A percentile compares a stretch with the other conserved stretches of the same genome.
Evolutionary conservation across 2,329 filamentous ascomycete genomes (phyloP).

Genomic region (Penicillium sp.): DNA sequence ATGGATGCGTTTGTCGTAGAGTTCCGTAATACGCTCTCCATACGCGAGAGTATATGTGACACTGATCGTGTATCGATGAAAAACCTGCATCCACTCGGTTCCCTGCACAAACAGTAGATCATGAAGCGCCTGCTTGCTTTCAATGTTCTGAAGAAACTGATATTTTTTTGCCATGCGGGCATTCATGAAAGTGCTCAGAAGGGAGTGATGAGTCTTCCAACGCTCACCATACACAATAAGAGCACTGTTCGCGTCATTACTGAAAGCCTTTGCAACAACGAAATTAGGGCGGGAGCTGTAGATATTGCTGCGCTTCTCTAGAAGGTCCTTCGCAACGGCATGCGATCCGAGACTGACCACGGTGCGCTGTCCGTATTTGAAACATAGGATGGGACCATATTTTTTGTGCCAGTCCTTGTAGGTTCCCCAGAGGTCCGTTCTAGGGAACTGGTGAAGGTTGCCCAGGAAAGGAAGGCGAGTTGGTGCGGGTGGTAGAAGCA

Average conservation of each 20-base stretch:
- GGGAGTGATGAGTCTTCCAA: slow-evolving; percentile 34
- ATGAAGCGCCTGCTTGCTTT: too few species aligned
- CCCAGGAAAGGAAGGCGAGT: slow-evolving; percentile 20
- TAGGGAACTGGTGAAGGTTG: slow-evolving; percentile 20
- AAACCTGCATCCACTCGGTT: too few species aligned
- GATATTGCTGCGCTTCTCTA: slow-evolving; percentile 35
- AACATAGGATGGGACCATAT: slow-evolving; percentile 2
- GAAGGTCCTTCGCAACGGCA: slow-evolving; percentile 31
- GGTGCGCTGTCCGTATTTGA: slow-evolving; percentile 17
- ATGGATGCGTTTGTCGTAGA: too few species aligned
- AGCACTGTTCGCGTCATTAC: slow-evolving; percentile 37
- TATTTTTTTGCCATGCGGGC: too few species aligned
- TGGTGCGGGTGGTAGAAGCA: slow-evolving; percentile 22
- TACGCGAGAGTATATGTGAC: too few species aligned
- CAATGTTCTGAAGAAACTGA: too few species aligned
- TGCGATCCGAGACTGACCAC: slow-evolving; percentile 13
- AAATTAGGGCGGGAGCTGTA: slow-evolving; percentile 36
- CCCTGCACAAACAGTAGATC: too few species aligned
- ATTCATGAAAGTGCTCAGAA: too few species aligned
- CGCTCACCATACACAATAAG: slow-evolving; percentile 49
- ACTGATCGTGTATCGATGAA: too few species aligned
- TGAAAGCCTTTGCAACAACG: slow-evolving; percentile 14
- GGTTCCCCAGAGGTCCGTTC: slow-evolving; percentile 17
- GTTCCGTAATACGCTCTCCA: too few species aligned
- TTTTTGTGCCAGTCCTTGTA: slow-evolving; percentile 16